Base-by-base conservation (phyloP, 129 eudicot species). In the Silybum marianum region DNA sequence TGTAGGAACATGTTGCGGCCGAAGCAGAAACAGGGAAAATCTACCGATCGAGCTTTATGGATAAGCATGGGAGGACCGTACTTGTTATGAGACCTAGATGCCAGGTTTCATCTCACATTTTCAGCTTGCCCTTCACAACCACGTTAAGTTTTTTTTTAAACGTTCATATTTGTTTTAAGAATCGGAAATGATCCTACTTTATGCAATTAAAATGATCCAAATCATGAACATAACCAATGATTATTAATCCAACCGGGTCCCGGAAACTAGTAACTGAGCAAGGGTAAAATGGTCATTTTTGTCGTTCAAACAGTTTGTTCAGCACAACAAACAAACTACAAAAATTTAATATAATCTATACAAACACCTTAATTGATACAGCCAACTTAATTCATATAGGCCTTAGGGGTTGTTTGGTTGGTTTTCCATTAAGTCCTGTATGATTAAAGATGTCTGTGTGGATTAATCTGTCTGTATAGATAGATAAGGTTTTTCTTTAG, bases 11-110 rank as follows among this genome's bases (percentile, higher is more conserved):
- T 60, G 86, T 95, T 79, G 91, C 97, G 71, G 19, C 32, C 21
- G 99, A 95, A 81, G 99, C 97, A 80, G 97, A 90, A 83, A 89
- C 97, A 0, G 99, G 99, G 62, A 95, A 95, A 78, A 91, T 89
- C 44, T 95, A 95, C 78, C 77, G 91, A 80, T 84, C 95, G 48
- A 95, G 80, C 84, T 86, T 86, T 77, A 70, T 85, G 84, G 99
- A 95, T 87, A 90, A 90, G 84, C 82, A 72, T 6, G 98, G 98
- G 87, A 95, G 98, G 82, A 72, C 93, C 19, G 88, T 95, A 82
- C 92, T 95, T 39, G 90, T 96, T 79, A 91, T 96, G 95, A 90
- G 99, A 81, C 99, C 99, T 72, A 80, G 89, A 75, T 87, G 93
- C 85, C 97, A 96, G 98, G 99, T 96, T 75, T 73, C 78, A 16